These are phyloP conservation scores for Scheffersomyces titani DNA, from an alignment of 1,139 yeast species.

Conservation along the genomic window DNA sequence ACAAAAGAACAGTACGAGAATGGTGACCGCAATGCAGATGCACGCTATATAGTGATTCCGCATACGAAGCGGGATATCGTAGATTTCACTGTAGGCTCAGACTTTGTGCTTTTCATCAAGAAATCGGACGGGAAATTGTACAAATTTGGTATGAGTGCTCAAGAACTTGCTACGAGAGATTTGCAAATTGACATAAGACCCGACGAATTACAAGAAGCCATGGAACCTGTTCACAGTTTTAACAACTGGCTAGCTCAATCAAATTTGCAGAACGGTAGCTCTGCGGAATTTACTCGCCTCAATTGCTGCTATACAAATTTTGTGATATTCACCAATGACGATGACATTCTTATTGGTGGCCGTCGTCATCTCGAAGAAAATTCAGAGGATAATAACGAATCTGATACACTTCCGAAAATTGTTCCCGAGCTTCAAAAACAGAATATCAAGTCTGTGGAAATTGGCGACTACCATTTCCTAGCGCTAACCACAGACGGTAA, in stretches of 20 bases:
- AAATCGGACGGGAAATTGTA: slow-evolving; percentile 43
- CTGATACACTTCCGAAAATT: slow-evolving; percentile 22
- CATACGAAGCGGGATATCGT: slow-evolving; percentile 39
- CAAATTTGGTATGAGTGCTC: slow-evolving; percentile 36
- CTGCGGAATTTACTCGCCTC: slow-evolving; percentile 41
- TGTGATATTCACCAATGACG: slow-evolving; percentile 55
- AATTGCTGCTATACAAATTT: slow-evolving; percentile 52
- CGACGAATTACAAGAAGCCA: slow-evolving; percentile 10
- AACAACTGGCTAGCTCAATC: slow-evolving; percentile 31
- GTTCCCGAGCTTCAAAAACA: slow-evolving; percentile 50
- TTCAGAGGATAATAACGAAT: slow-evolving; percentile 10
- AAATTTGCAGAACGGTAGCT: slow-evolving; percentile 16
- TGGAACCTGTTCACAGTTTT: slow-evolving; percentile 17
- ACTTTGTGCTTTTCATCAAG: slow-evolving; percentile 52
- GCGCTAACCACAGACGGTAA: slow-evolving; percentile 64
- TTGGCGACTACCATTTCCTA: slow-evolving; percentile 74
- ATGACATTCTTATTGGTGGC: slow-evolving; percentile 48
- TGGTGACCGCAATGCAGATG: slow-evolving; percentile 22
- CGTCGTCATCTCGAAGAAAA: slow-evolving; percentile 12
- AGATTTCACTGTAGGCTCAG: slow-evolving; percentile 61
- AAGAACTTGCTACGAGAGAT: slow-evolving; percentile 7
- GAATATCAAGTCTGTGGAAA: slow-evolving; percentile 56
- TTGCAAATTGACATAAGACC: slow-evolving; percentile 1
- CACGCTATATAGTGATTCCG: slow-evolving; percentile 44
- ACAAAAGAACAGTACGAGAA: slow-evolving; percentile 20